Conservation (phyloP, 2,329 filamentous ascomycete genomes). For the Xylariaceae sp. region DNA sequence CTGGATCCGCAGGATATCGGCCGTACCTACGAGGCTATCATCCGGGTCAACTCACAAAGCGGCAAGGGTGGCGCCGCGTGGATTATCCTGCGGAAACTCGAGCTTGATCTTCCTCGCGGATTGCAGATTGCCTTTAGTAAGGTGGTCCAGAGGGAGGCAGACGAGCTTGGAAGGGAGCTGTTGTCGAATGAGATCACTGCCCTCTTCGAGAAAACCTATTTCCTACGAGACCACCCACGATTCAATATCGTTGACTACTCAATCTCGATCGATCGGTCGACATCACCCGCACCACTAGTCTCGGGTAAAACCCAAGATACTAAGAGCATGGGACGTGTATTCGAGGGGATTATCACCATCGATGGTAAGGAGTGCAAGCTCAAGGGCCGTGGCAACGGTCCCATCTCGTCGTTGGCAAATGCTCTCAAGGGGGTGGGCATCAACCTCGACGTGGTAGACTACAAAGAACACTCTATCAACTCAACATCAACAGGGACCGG, state of each 20-base stretch:
- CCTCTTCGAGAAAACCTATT: conserved; percentile 87
- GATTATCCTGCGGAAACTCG: conserved; percentile 84
- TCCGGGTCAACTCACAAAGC: conserved; percentile 93
- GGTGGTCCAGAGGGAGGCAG: conserved; percentile 77
- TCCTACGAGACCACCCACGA: conserved; percentile 74
- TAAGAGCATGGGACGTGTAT: conserved; percentile 72
- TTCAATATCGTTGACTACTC: conserved; percentile 89
- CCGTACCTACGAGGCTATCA: conserved; percentile 95
- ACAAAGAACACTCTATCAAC: conserved; percentile 87
- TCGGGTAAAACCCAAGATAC: conserved; percentile 71
- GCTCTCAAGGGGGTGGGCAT: conserved; percentile 76
- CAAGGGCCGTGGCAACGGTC: conserved; percentile 78
- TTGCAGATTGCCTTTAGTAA: conserved; percentile 88
- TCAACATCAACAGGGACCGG: conserved; percentile 52
- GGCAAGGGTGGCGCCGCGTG: conserved; percentile 93
- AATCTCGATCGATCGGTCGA: conserved; percentile 78
- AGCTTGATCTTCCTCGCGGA: conserved; percentile 88
- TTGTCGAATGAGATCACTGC: conserved; percentile 76
- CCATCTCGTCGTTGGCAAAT: conserved; percentile 81
- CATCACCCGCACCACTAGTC: conserved; percentile 64
- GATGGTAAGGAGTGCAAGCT: conserved; percentile 77
- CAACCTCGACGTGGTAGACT: conserved; percentile 85
- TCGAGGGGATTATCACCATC: conserved; percentile 78
- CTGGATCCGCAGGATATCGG: conserved; percentile 92
- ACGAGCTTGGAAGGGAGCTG: conserved; percentile 77